Evolutionary conservation across 345 rosid genomes (phyloP).

Genomic region (Melaleuca alternifolia): DNA sequence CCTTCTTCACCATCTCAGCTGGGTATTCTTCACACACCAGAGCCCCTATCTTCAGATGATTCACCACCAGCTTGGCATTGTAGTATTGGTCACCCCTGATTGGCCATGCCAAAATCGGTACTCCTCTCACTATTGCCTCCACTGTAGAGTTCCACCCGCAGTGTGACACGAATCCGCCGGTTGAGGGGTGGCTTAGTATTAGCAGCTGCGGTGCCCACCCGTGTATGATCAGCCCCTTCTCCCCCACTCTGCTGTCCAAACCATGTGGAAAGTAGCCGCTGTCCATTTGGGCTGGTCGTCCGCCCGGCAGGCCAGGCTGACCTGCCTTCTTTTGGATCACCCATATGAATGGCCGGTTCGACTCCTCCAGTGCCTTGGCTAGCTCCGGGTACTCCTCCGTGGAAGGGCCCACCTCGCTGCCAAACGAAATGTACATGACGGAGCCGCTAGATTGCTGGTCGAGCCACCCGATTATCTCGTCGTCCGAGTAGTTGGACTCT

Average conservation of each 20-base stretch:
- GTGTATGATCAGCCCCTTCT: constrained; percentile 23
- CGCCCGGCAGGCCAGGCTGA: not conserved
- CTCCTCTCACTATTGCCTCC: constrained; percentile 38
- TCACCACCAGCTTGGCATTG: constrained; percentile 32
- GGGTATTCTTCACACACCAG: constrained; percentile 12
- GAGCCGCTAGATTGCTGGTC: constrained; percentile 10
- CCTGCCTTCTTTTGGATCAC: constrained; percentile 13
- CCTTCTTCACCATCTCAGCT: constrained; percentile 1
- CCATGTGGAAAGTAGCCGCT: constrained; percentile 2
- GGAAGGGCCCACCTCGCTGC: constrained; percentile 11
- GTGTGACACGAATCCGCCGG: constrained; percentile 39
- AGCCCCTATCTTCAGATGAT: constrained; percentile 22
- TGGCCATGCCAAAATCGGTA: constrained; percentile 42
- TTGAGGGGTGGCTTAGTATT: constrained; percentile 35
- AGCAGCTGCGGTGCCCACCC: constrained; percentile 48
- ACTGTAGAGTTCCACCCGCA: constrained; percentile 51
- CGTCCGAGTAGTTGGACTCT: constrained; percentile 10
- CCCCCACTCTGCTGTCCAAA: constrained; percentile 9
- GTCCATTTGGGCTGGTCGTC: not conserved
- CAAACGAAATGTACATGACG: constrained; percentile 19
- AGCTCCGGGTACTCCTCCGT: constrained; percentile 15
- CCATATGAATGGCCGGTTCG: constrained; percentile 19
- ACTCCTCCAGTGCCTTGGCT: constrained; percentile 10
- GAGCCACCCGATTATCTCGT: constrained; percentile 13
- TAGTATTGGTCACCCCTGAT: constrained; percentile 41